phyloP scores from a whole-genome alignment of 345 rosid genomes.

The Ceriops zippeliana region DNA sequence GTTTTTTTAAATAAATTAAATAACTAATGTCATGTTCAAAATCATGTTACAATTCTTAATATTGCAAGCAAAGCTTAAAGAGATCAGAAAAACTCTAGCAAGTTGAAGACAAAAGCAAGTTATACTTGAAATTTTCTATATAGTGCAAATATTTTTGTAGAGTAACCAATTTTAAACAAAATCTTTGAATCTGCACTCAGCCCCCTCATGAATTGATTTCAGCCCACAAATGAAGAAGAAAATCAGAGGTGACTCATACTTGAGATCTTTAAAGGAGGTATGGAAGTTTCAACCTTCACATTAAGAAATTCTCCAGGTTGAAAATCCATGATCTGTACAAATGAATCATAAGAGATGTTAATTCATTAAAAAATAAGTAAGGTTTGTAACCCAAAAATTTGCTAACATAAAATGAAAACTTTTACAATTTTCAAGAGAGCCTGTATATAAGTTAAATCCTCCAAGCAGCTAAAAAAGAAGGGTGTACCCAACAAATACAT shows the following conservation, averaged over 20 bases:
- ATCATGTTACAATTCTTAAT: background rate
- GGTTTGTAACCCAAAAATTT: background rate
- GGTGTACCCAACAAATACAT: background rate
- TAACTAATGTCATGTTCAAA: background rate
- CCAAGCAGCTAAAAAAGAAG: background rate
- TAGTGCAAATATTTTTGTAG: background rate
- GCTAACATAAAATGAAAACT: background rate
- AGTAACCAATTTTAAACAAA: background rate
- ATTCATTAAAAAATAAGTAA: background rate
- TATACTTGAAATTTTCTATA: conserved; percentile 1
- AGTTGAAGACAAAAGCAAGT: background rate
- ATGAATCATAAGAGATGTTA: conserved; percentile 5
- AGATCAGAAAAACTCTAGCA: background rate
- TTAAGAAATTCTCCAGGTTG: conserved; percentile 89
- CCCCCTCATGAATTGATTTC: too few species aligned
- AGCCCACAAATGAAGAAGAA: too few species aligned
- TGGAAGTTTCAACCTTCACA: conserved; percentile 45
- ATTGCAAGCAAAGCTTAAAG: background rate
- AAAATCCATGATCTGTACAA: conserved; percentile 83
- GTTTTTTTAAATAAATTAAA: background rate
- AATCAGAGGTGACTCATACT: too few species aligned
- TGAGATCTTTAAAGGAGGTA: conserved; percentile 10
- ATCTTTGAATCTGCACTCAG: background rate
- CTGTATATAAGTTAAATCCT: conserved; percentile 1
- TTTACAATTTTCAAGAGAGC: too few species aligned